phyloP scores from a whole-genome alignment of 352 stramenopile species.

The Aphanomyces euteiches region DNA sequence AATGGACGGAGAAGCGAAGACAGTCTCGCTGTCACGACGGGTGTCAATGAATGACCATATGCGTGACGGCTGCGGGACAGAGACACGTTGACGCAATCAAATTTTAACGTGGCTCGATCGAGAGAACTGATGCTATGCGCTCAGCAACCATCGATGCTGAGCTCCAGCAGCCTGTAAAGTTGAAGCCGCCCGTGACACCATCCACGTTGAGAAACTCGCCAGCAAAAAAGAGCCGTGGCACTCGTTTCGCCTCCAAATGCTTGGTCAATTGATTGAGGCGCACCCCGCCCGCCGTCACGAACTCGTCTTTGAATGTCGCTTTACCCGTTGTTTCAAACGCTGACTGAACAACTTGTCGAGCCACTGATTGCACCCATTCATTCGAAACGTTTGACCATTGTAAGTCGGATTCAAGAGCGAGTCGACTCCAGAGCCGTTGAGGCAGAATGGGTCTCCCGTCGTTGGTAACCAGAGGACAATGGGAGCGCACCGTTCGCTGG shows the following conservation, averaged over 20 bases:
- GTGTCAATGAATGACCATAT: too few relatives aligned
- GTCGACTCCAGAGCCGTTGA: conserved; percentile 36
- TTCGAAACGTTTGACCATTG: conserved; percentile 30
- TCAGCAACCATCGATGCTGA: conserved; percentile 54
- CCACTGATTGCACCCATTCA: conserved; percentile 3
- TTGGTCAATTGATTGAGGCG: conserved; percentile 65
- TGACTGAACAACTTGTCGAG: conserved; percentile 7
- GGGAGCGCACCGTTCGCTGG: conserved; percentile 31
- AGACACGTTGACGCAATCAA: too few relatives aligned
- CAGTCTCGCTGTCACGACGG: too few relatives aligned
- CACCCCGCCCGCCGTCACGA: conserved; percentile 81
- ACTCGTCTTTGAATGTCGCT: conserved; percentile 82
- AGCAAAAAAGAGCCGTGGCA: conserved; percentile 56
- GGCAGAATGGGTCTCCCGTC: conserved; percentile 28
- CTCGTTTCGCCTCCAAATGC: conserved; percentile 58
- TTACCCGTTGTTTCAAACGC: conserved; percentile 35
- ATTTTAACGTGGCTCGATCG: too few relatives aligned
- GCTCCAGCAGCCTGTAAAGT: conserved; percentile 78
- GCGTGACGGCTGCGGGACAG: too few relatives aligned
- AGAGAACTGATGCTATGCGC: conserved; percentile 29
- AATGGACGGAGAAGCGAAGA: too few relatives aligned
- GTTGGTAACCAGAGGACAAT: conserved; percentile 31
- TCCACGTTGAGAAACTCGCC: conserved; percentile 83
- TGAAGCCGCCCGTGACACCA: conserved; percentile 76
- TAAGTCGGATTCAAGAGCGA: conserved; percentile 32